These are phyloP conservation scores for Euphorbia schlechtendalii DNA, from an alignment of 441 rosid species.

Conservation along the genomic window DNA sequence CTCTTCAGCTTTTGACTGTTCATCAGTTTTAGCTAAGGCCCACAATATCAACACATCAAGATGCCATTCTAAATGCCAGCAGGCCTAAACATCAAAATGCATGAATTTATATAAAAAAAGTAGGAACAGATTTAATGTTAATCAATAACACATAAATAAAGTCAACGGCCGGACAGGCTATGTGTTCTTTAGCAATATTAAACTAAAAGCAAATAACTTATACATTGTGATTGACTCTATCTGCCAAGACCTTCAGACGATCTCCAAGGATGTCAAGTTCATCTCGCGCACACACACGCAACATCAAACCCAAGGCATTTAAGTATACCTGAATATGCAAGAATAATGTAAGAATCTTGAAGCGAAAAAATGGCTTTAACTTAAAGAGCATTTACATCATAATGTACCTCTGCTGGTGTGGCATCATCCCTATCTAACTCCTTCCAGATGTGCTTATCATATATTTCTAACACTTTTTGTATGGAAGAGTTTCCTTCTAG, in stretches of 20 bases:
- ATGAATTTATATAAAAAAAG: conserved; percentile 6
- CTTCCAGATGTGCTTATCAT: conserved; percentile 66
- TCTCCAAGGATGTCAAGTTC: conserved; percentile 41
- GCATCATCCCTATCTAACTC: conserved; percentile 61
- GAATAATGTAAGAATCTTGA: conserved; percentile 7
- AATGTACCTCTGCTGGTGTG: conserved; percentile 43
- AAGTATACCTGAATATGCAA: conserved; percentile 52
- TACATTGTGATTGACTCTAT: conserved; percentile 41
- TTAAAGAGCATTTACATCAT: neutral
- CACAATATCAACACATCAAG: conserved; percentile 69
- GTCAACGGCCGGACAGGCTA: too few species aligned
- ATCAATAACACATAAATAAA: too few species aligned
- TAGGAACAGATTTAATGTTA: neutral
- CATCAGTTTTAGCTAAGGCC: conserved; percentile 64
- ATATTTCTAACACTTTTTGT: conserved; percentile 48
- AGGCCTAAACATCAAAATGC: conserved; percentile 31
- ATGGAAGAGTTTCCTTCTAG: conserved; percentile 78
- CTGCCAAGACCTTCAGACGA: conserved; percentile 47
- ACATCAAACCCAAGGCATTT: conserved; percentile 69
- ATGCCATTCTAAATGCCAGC: conserved; percentile 82
- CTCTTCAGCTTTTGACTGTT: conserved; percentile 57
- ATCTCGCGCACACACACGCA: conserved; percentile 57
- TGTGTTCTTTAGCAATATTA: too few species aligned
- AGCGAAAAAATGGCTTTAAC: conserved; percentile 8
- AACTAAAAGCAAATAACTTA: too few species aligned